Evolutionary conservation across 345 rosid genomes (phyloP), one percentile per base, ranked within the genome.

Genomic region (Pseudoturritis turrita): DNA sequence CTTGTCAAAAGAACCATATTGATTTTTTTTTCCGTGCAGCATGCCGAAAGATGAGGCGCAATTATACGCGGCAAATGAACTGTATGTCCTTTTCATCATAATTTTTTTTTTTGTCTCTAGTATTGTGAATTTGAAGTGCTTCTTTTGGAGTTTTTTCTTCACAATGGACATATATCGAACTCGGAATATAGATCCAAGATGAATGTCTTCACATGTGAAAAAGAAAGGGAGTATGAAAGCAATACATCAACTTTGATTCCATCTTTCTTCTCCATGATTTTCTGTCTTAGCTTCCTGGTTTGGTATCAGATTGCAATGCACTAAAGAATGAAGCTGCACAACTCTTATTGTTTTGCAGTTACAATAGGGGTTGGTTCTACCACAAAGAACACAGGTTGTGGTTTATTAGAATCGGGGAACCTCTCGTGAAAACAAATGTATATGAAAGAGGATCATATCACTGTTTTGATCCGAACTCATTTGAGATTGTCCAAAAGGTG

Each of bases 11-110:
- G 43, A 74, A 51, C 40, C 39, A 25, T 70, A 52, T 43, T 44
- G 19, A 41, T 31, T 62, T 65, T 55, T 65, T 55, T 43, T 22
- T 35, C 41, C 19, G 59, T 81, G 83, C 91, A 94, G 96, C 91
- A 89, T 94, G 97, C 97, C 98, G 2, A 89, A 83, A 81, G 98
- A 94, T 22, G 98, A 89, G 78, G 96, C 89, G 25, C 98, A 94
- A 43, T 69, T 94, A 57, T 79, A 79, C 70, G 96, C 98, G 10
- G 92, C 98, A 43, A 81, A 86, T 69, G 97, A 91, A 91, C 97
- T 94, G 97, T 89, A 87, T 61, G 95, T 53, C 63, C 36, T 68
- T 43, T 35, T 15, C 10, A 40, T 15, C 41, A 40, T 10, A 5
- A 26, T 7, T 11, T 10, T 22, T 43, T 19, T 7, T 31, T 59